A percentile compares a stretch with the other conserved stretches of the same genome.
Evolutionary conservation across 371 early-diverging fungal genomes (phyloP).

Genomic region (Haplosporangium sp.): DNA sequence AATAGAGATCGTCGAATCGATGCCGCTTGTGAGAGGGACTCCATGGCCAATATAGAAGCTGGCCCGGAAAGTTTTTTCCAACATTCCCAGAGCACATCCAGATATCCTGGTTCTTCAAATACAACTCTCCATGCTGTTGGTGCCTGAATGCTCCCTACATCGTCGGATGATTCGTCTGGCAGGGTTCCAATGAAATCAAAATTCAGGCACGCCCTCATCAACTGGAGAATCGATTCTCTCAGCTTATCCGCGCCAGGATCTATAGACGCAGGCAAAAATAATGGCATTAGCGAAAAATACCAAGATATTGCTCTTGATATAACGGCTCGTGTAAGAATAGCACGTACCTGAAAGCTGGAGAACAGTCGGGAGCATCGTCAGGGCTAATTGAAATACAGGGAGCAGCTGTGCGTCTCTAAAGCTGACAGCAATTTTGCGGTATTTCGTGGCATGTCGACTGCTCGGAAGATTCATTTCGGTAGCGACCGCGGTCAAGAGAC

Average conservation of each 20-base stretch:
- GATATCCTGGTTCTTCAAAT: conserved; percentile 75
- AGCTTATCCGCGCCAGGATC: conserved; percentile 64
- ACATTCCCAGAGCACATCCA: conserved; percentile 77
- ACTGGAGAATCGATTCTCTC: conserved; percentile 68
- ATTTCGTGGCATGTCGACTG: conserved; percentile 66
- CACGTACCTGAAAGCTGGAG: conserved; percentile 25
- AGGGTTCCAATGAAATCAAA: conserved; percentile 92
- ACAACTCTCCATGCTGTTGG: conserved; percentile 85
- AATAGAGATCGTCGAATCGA: conserved; percentile 90
- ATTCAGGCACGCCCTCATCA: conserved; percentile 76
- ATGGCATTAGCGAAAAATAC: too few relatives aligned
- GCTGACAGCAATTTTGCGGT: conserved; percentile 72
- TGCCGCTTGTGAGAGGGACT: conserved; percentile 82
- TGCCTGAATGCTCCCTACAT: conserved; percentile 83
- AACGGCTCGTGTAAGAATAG: background rate
- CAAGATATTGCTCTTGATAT: background rate
- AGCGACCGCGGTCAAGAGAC: conserved; percentile 68
- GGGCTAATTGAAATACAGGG: conserved; percentile 76
- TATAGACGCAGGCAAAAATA: conserved; percentile 3
- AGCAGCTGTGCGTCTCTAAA: conserved; percentile 86
- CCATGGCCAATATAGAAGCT: conserved; percentile 71
- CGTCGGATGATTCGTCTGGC: conserved; percentile 89
- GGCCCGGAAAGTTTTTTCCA: conserved; percentile 59
- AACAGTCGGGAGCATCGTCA: conserved; percentile 62
- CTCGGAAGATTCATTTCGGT: conserved; percentile 71